Evolutionary conservation across 345 rosid genomes (phyloP), one percentile per base, ranked within the genome.

Genomic region (Eucalyptus pauciflora): DNA sequence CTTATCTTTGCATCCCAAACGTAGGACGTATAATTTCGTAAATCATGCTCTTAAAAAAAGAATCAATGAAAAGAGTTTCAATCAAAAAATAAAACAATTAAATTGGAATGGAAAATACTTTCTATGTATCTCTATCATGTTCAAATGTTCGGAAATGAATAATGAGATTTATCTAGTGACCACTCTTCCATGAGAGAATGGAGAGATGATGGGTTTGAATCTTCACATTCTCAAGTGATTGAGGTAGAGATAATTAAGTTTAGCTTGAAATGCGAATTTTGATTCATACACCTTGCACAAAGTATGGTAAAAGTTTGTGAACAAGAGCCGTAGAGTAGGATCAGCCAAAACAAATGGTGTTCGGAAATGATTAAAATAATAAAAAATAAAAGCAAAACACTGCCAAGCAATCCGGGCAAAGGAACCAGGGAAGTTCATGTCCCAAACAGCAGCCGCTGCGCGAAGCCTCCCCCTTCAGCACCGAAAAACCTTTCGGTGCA

Each of bases 141-240:
- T n/a, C n/a, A 52, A 51, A 15, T 52, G 0, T 52, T 52, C 1
- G 7, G 0, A 52, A 52, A 7, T 18, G 9, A 52, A 51, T 0
- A 0, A 17, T 52, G 1, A 7, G 1, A 0, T 51, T 51, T 51
- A 8, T 50, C 1, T 15, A 5, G 3, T 50, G 1, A 7, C 54
- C 54, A 50, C 1, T n/a, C n/a, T n/a, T n/a, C n/a, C n/a, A n/a
- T n/a, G n/a, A n/a, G n/a, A n/a, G n/a, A n/a, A n/a, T n/a, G n/a
- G n/a, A n/a, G n/a, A n/a, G n/a, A n/a, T n/a, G n/a, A n/a, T n/a
- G n/a, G n/a, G n/a, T n/a, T n/a, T n/a, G n/a, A n/a, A n/a, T n/a
- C n/a, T n/a, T n/a, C n/a, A n/a, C n/a, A n/a, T n/a, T n/a, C n/a
- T n/a, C n/a, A n/a, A n/a, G n/a, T n/a, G n/a, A n/a, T n/a, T n/a